Percentiles rank a stretch among this genome's conserved stretches.
These are phyloP conservation scores for Diversispora eburnea DNA, from an alignment of 192 early-diverging fungal species.

Conservation along the genomic window DNA sequence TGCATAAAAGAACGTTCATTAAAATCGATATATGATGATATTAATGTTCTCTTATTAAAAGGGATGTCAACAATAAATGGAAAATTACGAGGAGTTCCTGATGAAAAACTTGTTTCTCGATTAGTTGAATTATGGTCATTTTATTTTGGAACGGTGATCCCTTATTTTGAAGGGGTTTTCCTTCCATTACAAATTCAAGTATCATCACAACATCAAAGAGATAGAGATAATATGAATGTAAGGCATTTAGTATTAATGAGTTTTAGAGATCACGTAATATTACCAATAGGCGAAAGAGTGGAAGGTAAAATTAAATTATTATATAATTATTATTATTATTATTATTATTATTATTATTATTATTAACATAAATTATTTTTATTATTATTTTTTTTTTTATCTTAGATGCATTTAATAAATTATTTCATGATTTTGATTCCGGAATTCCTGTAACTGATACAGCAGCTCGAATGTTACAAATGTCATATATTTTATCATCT, in stretches of 20 bases:
- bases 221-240: constrained; percentile 32
- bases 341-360: not conserved
- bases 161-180: constrained; percentile 84
- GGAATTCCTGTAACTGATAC: constrained; percentile 60
- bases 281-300: constrained; percentile 57
- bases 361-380: not conserved
- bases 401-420: constrained; percentile 58
- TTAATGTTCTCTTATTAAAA: constrained; percentile 53
- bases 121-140: constrained; percentile 78
- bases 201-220: not conserved
- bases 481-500: constrained; percentile 63
- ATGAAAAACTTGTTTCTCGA: constrained; percentile 62
- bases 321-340: not conserved
- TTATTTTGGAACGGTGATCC: constrained; percentile 76
- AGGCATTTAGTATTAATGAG: constrained; percentile 57
- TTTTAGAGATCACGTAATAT: constrained; percentile 65
- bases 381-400: too few relatives aligned
- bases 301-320: constrained; percentile 47
- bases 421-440: constrained; percentile 63
- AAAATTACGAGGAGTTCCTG: constrained; percentile 60
- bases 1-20: constrained; percentile 42
- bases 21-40: constrained; percentile 48
- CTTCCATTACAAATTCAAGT: constrained; percentile 59
- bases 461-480: constrained; percentile 66
- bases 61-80: constrained; percentile 67